Conservation (phyloP, 1,284 basidiomycete genomes). For the Cutaneotrichosporon dermatis region DNA sequence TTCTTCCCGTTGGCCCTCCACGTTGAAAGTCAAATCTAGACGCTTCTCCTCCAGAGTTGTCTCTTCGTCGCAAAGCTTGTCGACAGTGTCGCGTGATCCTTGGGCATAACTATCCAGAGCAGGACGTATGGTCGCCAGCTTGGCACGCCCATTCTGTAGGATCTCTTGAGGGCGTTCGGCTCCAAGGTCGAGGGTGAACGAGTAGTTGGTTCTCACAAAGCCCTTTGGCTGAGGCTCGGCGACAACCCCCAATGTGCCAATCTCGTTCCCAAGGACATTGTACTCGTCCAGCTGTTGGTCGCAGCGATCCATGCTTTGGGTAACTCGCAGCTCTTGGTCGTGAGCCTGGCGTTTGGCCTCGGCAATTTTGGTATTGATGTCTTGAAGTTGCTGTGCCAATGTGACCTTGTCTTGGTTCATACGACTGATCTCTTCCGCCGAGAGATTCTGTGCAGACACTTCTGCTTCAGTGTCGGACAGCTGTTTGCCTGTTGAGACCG, state of each 20-base stretch:
- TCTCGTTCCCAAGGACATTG: constrained; percentile 62
- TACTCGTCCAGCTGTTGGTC: constrained; percentile 75
- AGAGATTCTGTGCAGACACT: constrained; percentile 74
- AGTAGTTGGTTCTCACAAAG: constrained; percentile 56
- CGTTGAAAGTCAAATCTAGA: constrained; percentile 56
- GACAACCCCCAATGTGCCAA: constrained; percentile 58
- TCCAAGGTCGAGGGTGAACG: constrained; percentile 69
- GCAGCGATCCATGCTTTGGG: constrained; percentile 68
- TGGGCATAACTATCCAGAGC: constrained; percentile 66
- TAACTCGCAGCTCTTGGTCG: constrained; percentile 70
- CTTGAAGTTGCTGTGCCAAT: constrained; percentile 64
- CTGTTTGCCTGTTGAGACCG: constrained; percentile 48
- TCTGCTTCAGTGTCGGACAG: constrained; percentile 60
- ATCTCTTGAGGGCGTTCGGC: constrained; percentile 62
- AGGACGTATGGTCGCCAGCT: constrained; percentile 65
- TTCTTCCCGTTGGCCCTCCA: constrained; percentile 57
- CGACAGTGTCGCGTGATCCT: constrained; percentile 61
- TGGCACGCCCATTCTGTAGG: constrained; percentile 58
- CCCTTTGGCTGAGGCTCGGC: neutral
- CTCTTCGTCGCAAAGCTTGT: constrained; percentile 64
- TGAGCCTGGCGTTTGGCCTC: constrained; percentile 66
- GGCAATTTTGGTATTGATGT: constrained; percentile 65
- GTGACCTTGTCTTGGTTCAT: constrained; percentile 82
- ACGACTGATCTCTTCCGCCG: constrained; percentile 73
- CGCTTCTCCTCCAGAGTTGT: constrained; percentile 73